Base-by-base conservation (phyloP, 2,329 filamentous ascomycete species). In the Canariomyces notabilis region DNA sequence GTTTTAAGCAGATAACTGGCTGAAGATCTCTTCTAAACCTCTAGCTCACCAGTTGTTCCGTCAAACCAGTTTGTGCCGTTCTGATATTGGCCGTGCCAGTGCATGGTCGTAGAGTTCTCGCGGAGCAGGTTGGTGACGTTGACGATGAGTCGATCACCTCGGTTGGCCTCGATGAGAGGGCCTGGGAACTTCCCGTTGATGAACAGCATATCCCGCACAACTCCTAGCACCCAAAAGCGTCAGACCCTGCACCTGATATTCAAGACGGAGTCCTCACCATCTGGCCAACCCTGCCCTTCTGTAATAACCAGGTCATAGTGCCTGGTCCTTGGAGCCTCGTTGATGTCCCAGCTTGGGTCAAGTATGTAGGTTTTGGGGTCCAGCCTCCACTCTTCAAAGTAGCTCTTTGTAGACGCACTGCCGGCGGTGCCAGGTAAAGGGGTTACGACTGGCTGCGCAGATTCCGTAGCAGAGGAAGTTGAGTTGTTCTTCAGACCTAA, bases 31-130 rank as follows among this genome's bases (percentile, higher is more conserved):
- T n/a, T n/a, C n/a, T n/a, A n/a, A n/a, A n/a, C n/a, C n/a, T n/a
- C n/a, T n/a, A n/a, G n/a, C n/a, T n/a, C n/a, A n/a, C n/a, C n/a
- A n/a, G 60, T 65, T 4, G 82, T 78, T 44, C 81, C 81, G 53
- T 84, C 80, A 42, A 75, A 67, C 46, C 74, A 65, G 53, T 73
- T 75, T 38, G 69, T 76, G 56, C 71, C 66, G 49, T 72, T 67
- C 57, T 84, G 78, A 6, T 76, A 72, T 26, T 85, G 65, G 18
- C 79, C 82, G 55, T 85, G 80, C 65, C 73, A 84, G 57, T 85
- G 81, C 15, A 83, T 75, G 7, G 71, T 71, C 6, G 79, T 83
- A 23, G 79, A 79, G 42, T 83, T 50, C 18, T 22, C 6, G 2
- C 37, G 29, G 7, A 53, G 40, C 11, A 34, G 22, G 49, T 53